phyloP scores from a whole-genome alignment of 108 stramenopile genomes.

The Cyclotella choctawhatcheeana region DNA sequence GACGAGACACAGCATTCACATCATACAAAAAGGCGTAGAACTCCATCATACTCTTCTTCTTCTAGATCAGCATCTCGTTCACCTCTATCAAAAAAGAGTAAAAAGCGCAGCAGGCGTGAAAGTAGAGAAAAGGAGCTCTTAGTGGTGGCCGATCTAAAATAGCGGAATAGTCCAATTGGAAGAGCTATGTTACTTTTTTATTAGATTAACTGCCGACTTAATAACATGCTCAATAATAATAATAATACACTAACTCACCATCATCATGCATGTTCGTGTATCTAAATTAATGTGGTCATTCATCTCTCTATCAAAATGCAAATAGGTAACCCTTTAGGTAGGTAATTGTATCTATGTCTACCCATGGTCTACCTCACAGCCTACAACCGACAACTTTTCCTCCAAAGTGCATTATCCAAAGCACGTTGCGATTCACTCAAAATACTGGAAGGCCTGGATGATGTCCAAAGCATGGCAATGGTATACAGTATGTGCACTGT shows the following conservation, averaged over 20 bases:
- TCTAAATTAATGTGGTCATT: no score
- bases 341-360: no score
- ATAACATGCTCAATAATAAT: no score
- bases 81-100: slow-evolving; percentile 7
- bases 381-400: no score
- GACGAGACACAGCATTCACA: background rate
- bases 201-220: no score
- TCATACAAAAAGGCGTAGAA: slow-evolving; percentile 24
- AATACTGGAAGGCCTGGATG: background rate
- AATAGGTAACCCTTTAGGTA: no score
- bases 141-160: background rate
- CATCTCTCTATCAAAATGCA: no score
- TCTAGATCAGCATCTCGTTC: slow-evolving; percentile 26
- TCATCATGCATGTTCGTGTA: no score
- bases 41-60: slow-evolving; percentile 28
- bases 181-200: background rate
- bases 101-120: background rate
- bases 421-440: background rate
- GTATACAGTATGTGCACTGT: background rate
- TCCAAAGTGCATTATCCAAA: background rate
- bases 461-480: background rate
- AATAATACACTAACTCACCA: no score
- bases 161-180: no score
- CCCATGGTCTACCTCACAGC: no score
- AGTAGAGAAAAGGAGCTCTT: background rate